Evolutionary conservation across 257 asterid species (phyloP).

Genomic region (Ophiorrhiza pumila): DNA sequence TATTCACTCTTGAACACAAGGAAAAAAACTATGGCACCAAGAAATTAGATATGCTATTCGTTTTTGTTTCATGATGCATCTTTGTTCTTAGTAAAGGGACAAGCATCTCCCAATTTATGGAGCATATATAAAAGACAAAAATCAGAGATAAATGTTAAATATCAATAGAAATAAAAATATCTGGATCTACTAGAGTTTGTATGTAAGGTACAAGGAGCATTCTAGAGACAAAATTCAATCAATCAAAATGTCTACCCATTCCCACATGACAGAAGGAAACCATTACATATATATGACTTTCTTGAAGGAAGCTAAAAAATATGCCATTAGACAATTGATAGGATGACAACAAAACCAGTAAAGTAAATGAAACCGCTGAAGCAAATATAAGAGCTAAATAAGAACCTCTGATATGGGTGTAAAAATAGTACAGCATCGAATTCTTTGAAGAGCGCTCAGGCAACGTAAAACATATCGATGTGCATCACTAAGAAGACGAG

Average conservation of each 20-base stretch:
- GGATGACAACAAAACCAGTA: not conserved
- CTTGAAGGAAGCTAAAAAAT: not conserved
- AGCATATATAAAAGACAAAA: not conserved
- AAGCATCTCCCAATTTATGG: not conserved
- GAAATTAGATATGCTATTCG: not conserved
- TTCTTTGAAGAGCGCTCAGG: conserved; percentile 57
- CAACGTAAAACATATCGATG: conserved; percentile 86
- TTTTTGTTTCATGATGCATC: not conserved
- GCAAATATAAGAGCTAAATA: conserved; percentile 8
- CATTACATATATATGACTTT: not conserved
- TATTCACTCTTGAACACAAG: not conserved
- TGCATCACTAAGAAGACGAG: conserved; percentile 86
- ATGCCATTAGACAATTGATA: not conserved
- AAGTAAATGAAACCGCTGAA: conserved; percentile 1
- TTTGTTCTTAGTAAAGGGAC: not conserved
- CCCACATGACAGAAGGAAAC: not conserved
- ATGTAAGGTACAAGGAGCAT: not conserved
- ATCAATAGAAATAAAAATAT: not conserved
- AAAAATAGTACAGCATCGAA: conserved; percentile 53
- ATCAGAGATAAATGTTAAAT: not conserved
- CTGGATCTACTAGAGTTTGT: not conserved
- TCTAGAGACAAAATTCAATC: not conserved
- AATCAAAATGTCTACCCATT: not conserved
- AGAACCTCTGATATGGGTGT: conserved; percentile 91
- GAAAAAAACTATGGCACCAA: not conserved